Evolutionary conservation across 257 asterid species (phyloP).

Genomic region (Solanum chmielewskii): DNA sequence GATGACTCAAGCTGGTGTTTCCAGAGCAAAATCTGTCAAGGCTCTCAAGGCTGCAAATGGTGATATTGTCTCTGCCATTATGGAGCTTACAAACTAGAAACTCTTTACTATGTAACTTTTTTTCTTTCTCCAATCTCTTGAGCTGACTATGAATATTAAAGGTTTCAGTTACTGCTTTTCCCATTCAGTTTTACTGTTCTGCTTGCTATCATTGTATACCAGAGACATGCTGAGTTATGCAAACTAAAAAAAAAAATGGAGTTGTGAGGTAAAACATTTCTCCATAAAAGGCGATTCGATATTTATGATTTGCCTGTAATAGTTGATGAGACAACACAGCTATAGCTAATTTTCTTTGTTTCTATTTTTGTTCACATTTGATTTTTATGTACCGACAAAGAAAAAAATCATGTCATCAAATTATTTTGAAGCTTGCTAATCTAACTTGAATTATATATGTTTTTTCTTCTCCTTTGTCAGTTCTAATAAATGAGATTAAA

Average conservation of each 20-base stretch:
- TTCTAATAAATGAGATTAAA: neutral
- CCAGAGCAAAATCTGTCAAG: conserved; percentile 50
- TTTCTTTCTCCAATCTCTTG: neutral
- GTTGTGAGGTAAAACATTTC: neutral
- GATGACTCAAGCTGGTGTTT: conserved; percentile 61
- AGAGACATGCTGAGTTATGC: neutral
- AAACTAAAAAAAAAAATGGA: neutral
- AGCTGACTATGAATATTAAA: neutral
- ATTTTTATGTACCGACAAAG: neutral
- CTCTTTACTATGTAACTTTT: neutral
- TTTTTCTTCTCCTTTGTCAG: neutral
- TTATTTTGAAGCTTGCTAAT: neutral
- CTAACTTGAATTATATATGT: neutral
- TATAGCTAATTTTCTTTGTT: neutral
- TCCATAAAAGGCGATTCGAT: neutral
- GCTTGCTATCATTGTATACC: neutral
- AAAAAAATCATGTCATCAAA: neutral
- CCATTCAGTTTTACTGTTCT: neutral
- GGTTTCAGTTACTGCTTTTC: neutral
- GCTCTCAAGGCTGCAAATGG: conserved; percentile 66
- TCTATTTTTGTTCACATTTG: neutral
- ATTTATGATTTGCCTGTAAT: neutral
- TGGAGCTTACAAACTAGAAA: conserved; percentile 62
- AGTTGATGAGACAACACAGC: neutral
- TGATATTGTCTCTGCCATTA: conserved; percentile 60